Conservation (phyloP, 257 asterid genomes). For the Linderniella brevidens region DNA sequence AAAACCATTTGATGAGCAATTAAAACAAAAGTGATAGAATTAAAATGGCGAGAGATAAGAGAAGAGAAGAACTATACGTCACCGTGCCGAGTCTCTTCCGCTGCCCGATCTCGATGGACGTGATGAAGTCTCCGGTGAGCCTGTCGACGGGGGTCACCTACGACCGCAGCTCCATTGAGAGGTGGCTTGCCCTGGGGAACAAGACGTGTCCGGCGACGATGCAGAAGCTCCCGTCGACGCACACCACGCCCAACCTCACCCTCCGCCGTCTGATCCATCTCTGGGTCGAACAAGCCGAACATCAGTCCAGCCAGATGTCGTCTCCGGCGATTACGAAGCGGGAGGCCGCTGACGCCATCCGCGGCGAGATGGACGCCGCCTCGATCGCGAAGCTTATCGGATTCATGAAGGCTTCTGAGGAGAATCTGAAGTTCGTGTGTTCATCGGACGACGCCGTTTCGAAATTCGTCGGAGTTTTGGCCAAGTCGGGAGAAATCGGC, state of each 20-base stretch:
- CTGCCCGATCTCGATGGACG: conserved; percentile 93
- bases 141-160: conserved; percentile 92
- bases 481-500: conserved; percentile 23
- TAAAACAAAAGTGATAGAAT: neutral
- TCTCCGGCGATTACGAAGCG: conserved; percentile 16
- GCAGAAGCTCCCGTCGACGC: conserved; percentile 60
- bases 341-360: conserved; percentile 22
- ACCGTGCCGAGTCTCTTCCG: conserved; percentile 67
- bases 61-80: conserved; percentile 35
- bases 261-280: conserved; percentile 77
- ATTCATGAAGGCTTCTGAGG: conserved; percentile 33
- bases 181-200: conserved; percentile 81
- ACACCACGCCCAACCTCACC: conserved; percentile 67
- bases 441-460: conserved; percentile 17
- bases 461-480: conserved; percentile 19
- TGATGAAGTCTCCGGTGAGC: conserved; percentile 88
- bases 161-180: conserved; percentile 76
- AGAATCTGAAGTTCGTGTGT: conserved; percentile 35
- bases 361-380: conserved; percentile 13
- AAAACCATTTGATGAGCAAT: neutral
- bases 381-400: conserved; percentile 24
- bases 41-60: conserved; percentile 27
- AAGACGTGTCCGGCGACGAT: conserved; percentile 90
- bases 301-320: conserved; percentile 11
- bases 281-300: conserved; percentile 45